Conservation (phyloP, 78 protist genomes). For the Dictyostelium capitatum region DNA sequence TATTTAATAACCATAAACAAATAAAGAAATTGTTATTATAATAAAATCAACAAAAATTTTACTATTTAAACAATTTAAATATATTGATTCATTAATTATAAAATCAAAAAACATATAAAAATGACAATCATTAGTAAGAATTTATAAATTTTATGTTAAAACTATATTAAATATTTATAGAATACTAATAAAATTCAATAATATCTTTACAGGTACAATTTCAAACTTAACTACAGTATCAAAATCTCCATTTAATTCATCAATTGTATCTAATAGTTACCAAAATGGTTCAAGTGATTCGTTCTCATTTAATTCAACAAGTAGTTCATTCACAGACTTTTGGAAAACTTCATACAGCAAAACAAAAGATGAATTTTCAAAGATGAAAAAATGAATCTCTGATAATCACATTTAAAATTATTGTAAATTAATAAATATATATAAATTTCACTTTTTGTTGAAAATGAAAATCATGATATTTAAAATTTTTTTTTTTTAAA, state of each 20-base stretch:
- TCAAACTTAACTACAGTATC: background rate
- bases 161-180: background rate
- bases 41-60: background rate
- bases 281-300: background rate
- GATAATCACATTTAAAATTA: no score
- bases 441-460: no score
- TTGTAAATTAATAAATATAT: no score
- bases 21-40: background rate
- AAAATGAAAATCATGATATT: no score
- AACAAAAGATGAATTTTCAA: background rate
- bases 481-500: no score
- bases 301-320: background rate
- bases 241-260: no score
- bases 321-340: background rate
- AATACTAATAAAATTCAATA: background rate
- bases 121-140: conserved; percentile 6
- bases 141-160: no score
- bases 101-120: background rate
- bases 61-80: background rate
- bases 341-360: background rate
- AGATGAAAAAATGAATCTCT: background rate
- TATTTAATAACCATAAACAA: background rate
- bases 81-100: background rate
- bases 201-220: background rate
- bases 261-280: background rate